phyloP scores from a whole-genome alignment of 805 yeast genomes.

The Lipomyces oligophaga region DNA sequence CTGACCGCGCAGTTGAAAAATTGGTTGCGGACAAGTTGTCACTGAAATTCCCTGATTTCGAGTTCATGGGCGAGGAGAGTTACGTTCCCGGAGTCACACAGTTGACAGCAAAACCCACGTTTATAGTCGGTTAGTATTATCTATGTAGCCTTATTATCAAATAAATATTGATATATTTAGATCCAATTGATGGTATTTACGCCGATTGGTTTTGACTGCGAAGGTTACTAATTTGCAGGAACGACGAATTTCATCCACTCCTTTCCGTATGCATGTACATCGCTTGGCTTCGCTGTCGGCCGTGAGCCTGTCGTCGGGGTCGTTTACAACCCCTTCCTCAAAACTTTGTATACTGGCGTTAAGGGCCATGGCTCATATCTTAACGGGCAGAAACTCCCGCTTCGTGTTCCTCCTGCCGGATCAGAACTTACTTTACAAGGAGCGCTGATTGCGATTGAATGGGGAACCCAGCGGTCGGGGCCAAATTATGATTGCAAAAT shows the following conservation, averaged over 20 bases:
- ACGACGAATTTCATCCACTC: constrained; percentile 62
- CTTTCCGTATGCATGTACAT: constrained; percentile 60
- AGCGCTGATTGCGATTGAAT: constrained; percentile 55
- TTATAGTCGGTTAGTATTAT: constrained; percentile 56
- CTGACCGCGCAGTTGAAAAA: constrained; percentile 54
- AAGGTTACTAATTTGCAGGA: constrained; percentile 37
- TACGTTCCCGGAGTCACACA: constrained; percentile 48
- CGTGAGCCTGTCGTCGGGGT: constrained; percentile 58
- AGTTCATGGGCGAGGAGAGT: constrained; percentile 61
- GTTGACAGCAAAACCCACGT: constrained; percentile 53
- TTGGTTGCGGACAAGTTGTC: constrained; percentile 39
- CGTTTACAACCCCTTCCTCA: constrained; percentile 57
- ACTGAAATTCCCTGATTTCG: constrained; percentile 45
- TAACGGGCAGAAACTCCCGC: constrained; percentile 45
- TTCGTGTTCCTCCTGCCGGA: constrained; percentile 32
- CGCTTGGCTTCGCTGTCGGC: constrained; percentile 52
- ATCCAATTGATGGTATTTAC: constrained; percentile 31
- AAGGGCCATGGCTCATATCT: constrained; percentile 54
- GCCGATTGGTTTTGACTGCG: no score
- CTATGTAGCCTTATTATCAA: background rate
- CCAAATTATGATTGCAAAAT: constrained; percentile 48
- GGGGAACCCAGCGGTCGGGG: constrained; percentile 58
- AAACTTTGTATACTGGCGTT: constrained; percentile 52
- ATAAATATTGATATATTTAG: constrained; percentile 6
- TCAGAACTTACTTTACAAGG: constrained; percentile 46